Conservation (phyloP, 2,329 filamentous ascomycete species). For the Hymenoscyphus repandus region DNA sequence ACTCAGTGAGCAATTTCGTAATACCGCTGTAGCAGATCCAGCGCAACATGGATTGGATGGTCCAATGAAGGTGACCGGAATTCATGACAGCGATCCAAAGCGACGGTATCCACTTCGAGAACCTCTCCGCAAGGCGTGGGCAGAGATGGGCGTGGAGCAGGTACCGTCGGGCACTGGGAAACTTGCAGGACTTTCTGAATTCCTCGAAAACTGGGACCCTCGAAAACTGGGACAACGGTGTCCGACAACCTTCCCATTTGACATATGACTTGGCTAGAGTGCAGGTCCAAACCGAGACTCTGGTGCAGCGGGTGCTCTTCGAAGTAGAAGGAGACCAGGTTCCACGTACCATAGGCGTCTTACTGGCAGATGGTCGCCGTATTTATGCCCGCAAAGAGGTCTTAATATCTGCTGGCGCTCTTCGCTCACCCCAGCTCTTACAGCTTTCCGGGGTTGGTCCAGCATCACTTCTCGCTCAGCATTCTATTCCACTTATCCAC, state of each 20-base stretch:
- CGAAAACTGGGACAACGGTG: conserved; percentile 29
- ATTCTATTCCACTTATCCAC: conserved; percentile 44
- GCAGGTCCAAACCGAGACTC: conserved; percentile 24
- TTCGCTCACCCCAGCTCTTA: conserved; percentile 45
- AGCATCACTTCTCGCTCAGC: conserved; percentile 30
- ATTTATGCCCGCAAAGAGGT: conserved; percentile 33
- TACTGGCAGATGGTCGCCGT: conserved; percentile 6
- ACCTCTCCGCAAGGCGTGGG: conserved; percentile 1
- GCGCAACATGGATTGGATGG: conserved; percentile 28
- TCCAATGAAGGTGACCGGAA: too few species aligned
- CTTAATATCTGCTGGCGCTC: conserved; percentile 42
- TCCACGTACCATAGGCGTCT: conserved; percentile 9
- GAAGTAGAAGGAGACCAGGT: too few species aligned
- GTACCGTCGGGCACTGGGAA: conserved; percentile 23
- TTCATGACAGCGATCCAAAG: not conserved
- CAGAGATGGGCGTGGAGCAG: conserved; percentile 28
- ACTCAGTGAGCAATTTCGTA: conserved; percentile 33
- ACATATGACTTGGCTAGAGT: conserved; percentile 25
- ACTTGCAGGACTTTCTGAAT: conserved; percentile 24
- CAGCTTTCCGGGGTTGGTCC: conserved; percentile 35
- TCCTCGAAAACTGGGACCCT: conserved; percentile 31
- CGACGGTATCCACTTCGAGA: conserved; percentile 4
- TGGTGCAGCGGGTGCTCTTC: conserved; percentile 23
- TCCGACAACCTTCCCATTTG: conserved; percentile 27
- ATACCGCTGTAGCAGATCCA: conserved; percentile 11